These are phyloP conservation scores for Fragosphaeria purpurea DNA, from an alignment of 2,329 filamentous ascomycete species.

Conservation along the genomic window DNA sequence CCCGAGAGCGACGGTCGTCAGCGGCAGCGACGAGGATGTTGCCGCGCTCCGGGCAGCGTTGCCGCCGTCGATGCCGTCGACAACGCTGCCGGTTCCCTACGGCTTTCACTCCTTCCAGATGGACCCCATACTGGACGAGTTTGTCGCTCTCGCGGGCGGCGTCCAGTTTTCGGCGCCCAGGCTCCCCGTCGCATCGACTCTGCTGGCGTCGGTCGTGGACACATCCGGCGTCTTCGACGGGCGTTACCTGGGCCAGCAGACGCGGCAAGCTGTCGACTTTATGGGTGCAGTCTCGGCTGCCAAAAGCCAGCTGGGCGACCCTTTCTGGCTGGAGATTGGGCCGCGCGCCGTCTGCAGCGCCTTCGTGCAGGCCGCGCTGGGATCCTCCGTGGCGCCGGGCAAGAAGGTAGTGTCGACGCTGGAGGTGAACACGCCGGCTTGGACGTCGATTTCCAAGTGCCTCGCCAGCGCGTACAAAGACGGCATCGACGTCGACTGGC, in stretches of 20 bases:
- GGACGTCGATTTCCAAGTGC: neutral
- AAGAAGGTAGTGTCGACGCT: neutral
- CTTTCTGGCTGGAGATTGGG: constrained; percentile 58
- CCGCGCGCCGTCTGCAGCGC: constrained; percentile 54
- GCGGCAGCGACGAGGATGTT: constrained; percentile 40
- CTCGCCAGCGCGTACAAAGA: constrained; percentile 26
- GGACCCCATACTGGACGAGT: constrained; percentile 33
- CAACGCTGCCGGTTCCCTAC: constrained; percentile 15
- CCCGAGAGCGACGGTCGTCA: constrained; percentile 50
- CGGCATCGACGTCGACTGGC: constrained; percentile 54
- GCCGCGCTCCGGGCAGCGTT: constrained; percentile 15
- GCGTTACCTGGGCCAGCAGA: constrained; percentile 50
- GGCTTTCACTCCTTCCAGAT: constrained; percentile 29
- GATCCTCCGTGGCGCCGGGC: constrained; percentile 10
- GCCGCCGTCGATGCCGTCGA: neutral
- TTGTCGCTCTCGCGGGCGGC: constrained; percentile 28
- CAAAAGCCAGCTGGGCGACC: constrained; percentile 37
- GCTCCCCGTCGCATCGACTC: constrained; percentile 45
- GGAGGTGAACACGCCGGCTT: neutral
- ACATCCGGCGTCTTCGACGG: constrained; percentile 39
- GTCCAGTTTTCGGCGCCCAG: constrained; percentile 32
- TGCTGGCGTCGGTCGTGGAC: constrained; percentile 42
- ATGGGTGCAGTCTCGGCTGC: constrained; percentile 43
- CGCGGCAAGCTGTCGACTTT: constrained; percentile 58
- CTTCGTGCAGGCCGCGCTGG: constrained; percentile 47